These are phyloP conservation scores for Microbotryum silenes-acaulis DNA, from an alignment of 1,284 basidiomycete genomes.

Conservation along the genomic window DNA sequence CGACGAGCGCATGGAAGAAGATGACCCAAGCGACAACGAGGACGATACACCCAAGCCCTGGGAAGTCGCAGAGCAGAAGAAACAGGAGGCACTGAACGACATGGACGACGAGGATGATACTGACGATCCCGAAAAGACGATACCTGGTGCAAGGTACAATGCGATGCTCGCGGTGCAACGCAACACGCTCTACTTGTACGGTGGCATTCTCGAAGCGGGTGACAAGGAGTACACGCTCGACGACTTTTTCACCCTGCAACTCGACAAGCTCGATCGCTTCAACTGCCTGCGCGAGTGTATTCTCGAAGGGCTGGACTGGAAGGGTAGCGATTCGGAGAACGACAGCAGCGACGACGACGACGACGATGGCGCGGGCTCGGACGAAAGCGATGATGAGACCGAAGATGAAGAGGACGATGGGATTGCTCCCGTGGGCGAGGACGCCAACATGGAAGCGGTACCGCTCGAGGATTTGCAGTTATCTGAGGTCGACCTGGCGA, in stretches of 20 bases:
- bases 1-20: conserved; percentile 31
- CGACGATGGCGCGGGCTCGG: conserved; percentile 29
- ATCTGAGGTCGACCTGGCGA: conserved; percentile 33
- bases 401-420: conserved; percentile 47
- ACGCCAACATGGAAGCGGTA: conserved; percentile 42
- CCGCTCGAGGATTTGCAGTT: conserved; percentile 25
- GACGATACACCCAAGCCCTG: conserved; percentile 22
- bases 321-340: conserved; percentile 41
- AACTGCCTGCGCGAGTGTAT: conserved; percentile 61
- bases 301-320: conserved; percentile 46
- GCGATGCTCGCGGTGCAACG: conserved; percentile 79
- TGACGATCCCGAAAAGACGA: conserved; percentile 62
- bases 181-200: conserved; percentile 84
- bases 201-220: conserved; percentile 74
- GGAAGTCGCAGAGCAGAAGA: conserved; percentile 20
- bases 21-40: conserved; percentile 29
- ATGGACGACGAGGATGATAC: conserved; percentile 46
- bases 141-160: conserved; percentile 77
- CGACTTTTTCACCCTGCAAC: conserved; percentile 65
- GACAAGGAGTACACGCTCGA: conserved; percentile 76
- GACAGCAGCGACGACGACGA: conserved; percentile 37
- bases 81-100: conserved; percentile 10
- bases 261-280: conserved; percentile 74
- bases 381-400: conserved; percentile 49
- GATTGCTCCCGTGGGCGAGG: conserved; percentile 47